Evolutionary conservation across 345 rosid species (phyloP).

Genomic region (Euphorbia pulcherrima): DNA sequence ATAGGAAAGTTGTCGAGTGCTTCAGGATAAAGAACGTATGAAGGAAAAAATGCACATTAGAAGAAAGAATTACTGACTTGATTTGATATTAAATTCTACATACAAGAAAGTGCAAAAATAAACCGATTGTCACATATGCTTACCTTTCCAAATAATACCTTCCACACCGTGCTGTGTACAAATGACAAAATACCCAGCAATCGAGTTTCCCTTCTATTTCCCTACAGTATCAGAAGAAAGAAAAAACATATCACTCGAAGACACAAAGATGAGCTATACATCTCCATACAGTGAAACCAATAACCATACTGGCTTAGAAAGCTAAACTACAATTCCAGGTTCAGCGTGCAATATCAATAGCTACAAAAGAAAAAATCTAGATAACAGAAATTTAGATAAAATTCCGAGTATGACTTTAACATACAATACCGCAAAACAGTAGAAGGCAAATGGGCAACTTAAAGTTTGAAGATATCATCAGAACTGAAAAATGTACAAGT

Average conservation of each 20-base stretch:
- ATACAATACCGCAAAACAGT: not conserved
- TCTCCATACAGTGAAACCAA: not conserved
- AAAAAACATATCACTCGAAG: not conserved
- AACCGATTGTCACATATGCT: slow-evolving; percentile 10
- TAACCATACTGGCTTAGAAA: not conserved
- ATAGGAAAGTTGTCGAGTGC: not conserved
- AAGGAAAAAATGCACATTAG: not conserved
- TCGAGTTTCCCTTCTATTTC: slow-evolving; percentile 93
- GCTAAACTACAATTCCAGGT: not conserved
- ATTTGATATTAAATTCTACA: not conserved
- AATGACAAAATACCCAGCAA: slow-evolving; percentile 86
- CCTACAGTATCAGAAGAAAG: slow-evolving; percentile 41
- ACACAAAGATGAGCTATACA: not conserved
- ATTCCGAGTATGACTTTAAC: not conserved
- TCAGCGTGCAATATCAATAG: not conserved
- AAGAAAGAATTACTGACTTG: not conserved
- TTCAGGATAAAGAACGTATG: not conserved
- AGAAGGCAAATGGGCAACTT: not conserved
- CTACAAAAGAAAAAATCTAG: not conserved
- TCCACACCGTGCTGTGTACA: slow-evolving; percentile 97
- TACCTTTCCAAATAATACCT: slow-evolving; percentile 93
- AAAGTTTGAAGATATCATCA: not conserved
- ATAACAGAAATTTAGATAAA: not conserved
- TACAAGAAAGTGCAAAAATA: not conserved
- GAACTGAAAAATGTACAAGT: not conserved